Percentiles rank a stretch among this genome's conserved stretches.
Evolutionary conservation across 192 early-diverging fungal genomes (phyloP).

Genomic region (Allomyces macrogynus): DNA sequence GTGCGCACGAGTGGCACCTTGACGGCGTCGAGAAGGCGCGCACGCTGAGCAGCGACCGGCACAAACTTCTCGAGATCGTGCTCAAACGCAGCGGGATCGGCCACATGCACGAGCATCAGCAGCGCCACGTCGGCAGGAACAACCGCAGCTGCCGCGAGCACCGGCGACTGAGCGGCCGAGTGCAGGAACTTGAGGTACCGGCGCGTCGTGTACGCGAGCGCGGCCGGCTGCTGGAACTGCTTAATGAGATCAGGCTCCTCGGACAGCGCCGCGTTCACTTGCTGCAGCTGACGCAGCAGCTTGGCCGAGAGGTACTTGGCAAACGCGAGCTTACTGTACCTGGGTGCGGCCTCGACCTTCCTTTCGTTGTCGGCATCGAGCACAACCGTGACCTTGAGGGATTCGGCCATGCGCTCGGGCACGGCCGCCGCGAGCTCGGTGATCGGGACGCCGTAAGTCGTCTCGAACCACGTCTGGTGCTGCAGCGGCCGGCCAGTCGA

Average conservation of each 20-base stretch:
- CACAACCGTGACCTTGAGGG: not conserved
- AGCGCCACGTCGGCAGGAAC: not conserved
- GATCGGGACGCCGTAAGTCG: too few species aligned
- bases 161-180: too few species aligned
- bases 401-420: too few species aligned
- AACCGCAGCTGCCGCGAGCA: not conserved
- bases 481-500: too few species aligned
- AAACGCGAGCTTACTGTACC: not conserved
- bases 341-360: not conserved
- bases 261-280: not conserved
- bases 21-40: not conserved
- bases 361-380: not conserved
- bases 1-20: not conserved
- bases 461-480: too few species aligned
- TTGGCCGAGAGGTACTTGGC: not conserved
- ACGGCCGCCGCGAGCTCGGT: too few species aligned
- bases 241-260: not conserved
- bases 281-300: not conserved
- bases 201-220: too few species aligned
- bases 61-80: not conserved
- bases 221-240: not conserved
- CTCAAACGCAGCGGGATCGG: not conserved
- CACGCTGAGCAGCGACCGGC: not conserved
- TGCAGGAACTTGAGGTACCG: too few species aligned
- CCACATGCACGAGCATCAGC: not conserved